phyloP scores from a whole-genome alignment of 2,329 filamentous ascomycete genomes.

The Westerdykella sp. region DNA sequence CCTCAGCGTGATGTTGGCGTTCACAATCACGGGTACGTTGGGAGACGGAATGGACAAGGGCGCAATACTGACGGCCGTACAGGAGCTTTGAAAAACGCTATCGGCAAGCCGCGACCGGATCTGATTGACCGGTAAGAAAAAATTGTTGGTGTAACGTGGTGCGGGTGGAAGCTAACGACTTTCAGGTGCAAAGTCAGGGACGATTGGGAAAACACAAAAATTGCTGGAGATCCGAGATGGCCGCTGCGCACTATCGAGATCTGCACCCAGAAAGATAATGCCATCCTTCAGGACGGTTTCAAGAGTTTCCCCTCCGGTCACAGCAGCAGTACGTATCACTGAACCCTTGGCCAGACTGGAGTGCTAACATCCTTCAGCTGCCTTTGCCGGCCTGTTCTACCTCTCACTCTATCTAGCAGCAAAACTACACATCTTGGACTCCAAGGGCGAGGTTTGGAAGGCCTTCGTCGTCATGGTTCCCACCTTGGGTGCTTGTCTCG shows the following conservation, averaged over 20 bases:
- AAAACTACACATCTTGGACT: constrained; percentile 55
- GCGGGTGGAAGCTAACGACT: constrained; percentile 3
- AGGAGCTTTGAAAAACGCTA: constrained; percentile 52
- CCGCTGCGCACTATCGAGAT: constrained; percentile 33
- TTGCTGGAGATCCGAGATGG: constrained; percentile 37
- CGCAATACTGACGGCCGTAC: constrained; percentile 2
- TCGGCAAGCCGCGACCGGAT: constrained; percentile 55
- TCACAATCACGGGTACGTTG: constrained; percentile 47
- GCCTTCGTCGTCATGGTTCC: constrained; percentile 50
- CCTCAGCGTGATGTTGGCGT: constrained; percentile 49
- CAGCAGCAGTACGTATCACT: constrained; percentile 45
- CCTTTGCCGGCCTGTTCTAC: constrained; percentile 55
- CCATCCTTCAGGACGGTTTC: constrained; percentile 53
- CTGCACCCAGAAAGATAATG: constrained; percentile 46
- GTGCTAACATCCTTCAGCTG: constrained; percentile 36
- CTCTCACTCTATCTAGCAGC: constrained; percentile 55
- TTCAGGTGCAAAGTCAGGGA: constrained; percentile 12
- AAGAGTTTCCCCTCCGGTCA: constrained; percentile 55
- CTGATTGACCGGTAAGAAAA: constrained; percentile 50
- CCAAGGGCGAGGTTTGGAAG: constrained; percentile 56
- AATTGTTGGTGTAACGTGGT: constrained; percentile 11
- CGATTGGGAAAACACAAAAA: constrained; percentile 6
- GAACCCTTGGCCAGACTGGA: neutral
- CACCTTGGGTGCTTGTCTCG: constrained; percentile 48
- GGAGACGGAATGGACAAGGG: constrained; percentile 23